Evolutionary conservation across 2,329 filamentous ascomycete species (phyloP).

Genomic region (Neoarthrinium moseri): DNA sequence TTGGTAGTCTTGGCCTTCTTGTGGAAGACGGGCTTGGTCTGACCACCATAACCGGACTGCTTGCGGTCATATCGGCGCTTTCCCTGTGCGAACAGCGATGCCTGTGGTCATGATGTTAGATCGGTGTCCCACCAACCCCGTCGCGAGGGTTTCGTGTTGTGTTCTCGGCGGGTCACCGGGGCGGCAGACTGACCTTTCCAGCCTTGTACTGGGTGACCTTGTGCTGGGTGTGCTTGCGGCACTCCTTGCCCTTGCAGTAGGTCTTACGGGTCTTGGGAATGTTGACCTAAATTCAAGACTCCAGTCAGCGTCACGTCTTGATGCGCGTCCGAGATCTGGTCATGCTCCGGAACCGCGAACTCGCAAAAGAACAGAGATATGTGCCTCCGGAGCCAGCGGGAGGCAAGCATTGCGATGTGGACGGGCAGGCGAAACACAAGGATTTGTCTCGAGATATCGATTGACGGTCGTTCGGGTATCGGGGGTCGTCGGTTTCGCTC

Average conservation of each 20-base stretch:
- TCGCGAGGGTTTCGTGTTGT: neutral
- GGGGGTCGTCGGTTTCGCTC: too few species aligned
- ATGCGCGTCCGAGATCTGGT: slow-evolving; percentile 11
- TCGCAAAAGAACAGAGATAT: neutral
- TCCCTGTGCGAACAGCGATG: slow-evolving; percentile 94
- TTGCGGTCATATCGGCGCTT: slow-evolving; percentile 99
- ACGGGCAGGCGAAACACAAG: too few species aligned
- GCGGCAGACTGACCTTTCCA: slow-evolving; percentile 66
- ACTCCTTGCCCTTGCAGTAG: slow-evolving; percentile 96
- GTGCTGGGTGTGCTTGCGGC: slow-evolving; percentile 88
- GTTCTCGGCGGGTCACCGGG: neutral
- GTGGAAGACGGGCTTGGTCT: slow-evolving; percentile 99
- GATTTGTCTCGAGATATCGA: too few species aligned
- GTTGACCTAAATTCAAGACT: slow-evolving; percentile 69
- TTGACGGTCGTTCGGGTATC: too few species aligned
- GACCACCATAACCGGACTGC: slow-evolving; percentile 99
- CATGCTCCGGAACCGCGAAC: neutral
- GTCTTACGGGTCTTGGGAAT: slow-evolving; percentile 97
- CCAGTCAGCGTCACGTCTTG: slow-evolving; percentile 25
- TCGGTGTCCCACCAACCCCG: neutral
- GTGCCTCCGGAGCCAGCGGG: too few species aligned
- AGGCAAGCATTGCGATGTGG: too few species aligned
- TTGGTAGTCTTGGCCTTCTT: slow-evolving; percentile 99
- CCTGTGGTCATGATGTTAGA: slow-evolving; percentile 44
- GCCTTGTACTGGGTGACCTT: slow-evolving; percentile 97